Conservation (phyloP, 2,329 filamentous ascomycete species). For the Fusarium sp. region DNA sequence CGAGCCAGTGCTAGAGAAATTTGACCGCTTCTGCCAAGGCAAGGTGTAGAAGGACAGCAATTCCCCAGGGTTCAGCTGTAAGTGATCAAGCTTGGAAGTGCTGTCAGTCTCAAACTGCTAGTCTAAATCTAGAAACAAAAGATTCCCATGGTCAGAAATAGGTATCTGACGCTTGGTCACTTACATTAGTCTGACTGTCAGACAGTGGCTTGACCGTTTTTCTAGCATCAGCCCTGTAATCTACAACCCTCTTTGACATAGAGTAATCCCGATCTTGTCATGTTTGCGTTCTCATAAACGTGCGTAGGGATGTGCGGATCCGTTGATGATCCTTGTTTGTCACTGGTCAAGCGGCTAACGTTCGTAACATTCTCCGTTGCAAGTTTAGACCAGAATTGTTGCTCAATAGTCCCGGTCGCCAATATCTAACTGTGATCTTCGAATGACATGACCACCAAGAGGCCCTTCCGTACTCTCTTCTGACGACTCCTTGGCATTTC, state of each 20-base stretch:
- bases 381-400: slow-evolving; percentile 32
- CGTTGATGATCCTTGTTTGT: slow-evolving; percentile 28
- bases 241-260: slow-evolving; percentile 20
- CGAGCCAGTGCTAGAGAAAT: slow-evolving; percentile 25
- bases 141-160: slow-evolving; percentile 6
- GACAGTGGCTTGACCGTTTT: background rate
- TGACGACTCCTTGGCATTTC: slow-evolving; percentile 21
- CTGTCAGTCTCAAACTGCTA: slow-evolving; percentile 12
- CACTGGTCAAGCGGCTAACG: slow-evolving; percentile 21
- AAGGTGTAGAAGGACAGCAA: background rate
- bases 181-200: slow-evolving; percentile 1
- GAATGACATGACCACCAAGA: slow-evolving; percentile 22
- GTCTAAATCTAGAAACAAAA: slow-evolving; percentile 13
- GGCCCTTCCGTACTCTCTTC: slow-evolving; percentile 22
- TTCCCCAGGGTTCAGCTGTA: background rate
- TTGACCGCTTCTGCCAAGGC: slow-evolving; percentile 17
- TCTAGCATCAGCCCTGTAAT: slow-evolving; percentile 29
- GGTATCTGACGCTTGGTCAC: slow-evolving; percentile 7
- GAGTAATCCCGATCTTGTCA: background rate
- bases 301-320: slow-evolving; percentile 7
- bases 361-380: slow-evolving; percentile 35
- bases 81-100: background rate
- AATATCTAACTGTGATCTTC: slow-evolving; percentile 30
- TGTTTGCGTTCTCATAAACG: slow-evolving; percentile 10
- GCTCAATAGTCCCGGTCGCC: slow-evolving; percentile 33